These are phyloP conservation scores for Ophiostoma sp. DNA, from an alignment of 2,329 filamentous ascomycete genomes.

Conservation along the genomic window DNA sequence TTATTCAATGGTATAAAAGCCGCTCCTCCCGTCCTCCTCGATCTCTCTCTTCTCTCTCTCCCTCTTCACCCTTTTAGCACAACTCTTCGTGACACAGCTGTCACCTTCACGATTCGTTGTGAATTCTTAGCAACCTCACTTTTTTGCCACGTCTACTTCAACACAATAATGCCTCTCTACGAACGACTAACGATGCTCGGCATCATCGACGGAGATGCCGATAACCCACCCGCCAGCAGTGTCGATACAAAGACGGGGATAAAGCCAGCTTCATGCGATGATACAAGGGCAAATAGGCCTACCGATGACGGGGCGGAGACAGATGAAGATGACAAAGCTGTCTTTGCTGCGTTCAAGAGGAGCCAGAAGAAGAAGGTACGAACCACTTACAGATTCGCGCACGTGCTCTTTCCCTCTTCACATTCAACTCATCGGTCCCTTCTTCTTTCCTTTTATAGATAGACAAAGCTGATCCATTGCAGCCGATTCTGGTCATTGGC, in stretches of 20 bases:
- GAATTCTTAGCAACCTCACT: background rate
- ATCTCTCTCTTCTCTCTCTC: no score
- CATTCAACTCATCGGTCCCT: background rate
- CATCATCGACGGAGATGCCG: background rate
- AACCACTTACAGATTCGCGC: background rate
- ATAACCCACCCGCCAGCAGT: no score
- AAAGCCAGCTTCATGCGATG: background rate
- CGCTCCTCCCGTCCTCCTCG: no score
- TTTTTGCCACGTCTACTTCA: background rate
- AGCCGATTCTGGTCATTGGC: background rate
- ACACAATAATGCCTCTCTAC: background rate
- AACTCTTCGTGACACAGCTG: no score
- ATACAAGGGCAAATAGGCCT: no score
- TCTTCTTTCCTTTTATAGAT: background rate
- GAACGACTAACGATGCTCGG: background rate
- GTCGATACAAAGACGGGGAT: background rate
- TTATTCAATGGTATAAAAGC: no score
- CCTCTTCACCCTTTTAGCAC: no score
- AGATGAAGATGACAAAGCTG: background rate
- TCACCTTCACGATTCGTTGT: no score
- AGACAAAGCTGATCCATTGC: no score
- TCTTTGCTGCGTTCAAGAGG: background rate
- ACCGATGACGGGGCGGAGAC: background rate
- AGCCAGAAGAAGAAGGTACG: constrained; percentile 8
- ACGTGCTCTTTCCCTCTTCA: background rate